Evolutionary conservation across 345 rosid species (phyloP), one percentile per base, ranked within the genome.

Genomic region (Cardamine chenopodiifolia): DNA sequence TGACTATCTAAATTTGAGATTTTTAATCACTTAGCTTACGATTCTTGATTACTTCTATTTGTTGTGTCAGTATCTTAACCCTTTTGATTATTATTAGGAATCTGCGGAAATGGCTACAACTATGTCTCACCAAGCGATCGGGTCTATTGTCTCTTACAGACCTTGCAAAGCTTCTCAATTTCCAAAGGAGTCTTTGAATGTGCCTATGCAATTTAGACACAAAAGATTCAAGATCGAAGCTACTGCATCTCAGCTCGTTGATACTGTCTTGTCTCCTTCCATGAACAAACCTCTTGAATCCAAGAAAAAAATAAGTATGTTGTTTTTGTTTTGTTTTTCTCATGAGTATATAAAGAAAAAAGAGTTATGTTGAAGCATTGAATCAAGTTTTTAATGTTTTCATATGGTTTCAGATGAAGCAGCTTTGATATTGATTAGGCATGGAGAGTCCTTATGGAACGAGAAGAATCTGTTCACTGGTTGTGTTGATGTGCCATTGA

Each of bases 371-470:
- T 3, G n/a, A 19, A 64, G 12, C 39, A 50, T 20, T 59, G 20
- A 68, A 10, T 59, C 11, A 50, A 60, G 23, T 50, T 19, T 31
- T 48, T 23, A n/a, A n/a, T n/a, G n/a, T n/a, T 34, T 56, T 20
- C 32, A 32, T 61, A 3, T 70, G 31, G 9, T 37, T 58, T 6
- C 28, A 96, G 99, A 82, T 72, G 97, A 96, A 79, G 91, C 87
- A 14, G 86, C 99, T 61, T 74, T 96, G 83, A 96, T 96, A 73
- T 85, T 96, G 76, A 79, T 96, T 72, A 85, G 98, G 64, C 98
- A 96, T 56, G 99, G 99, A n/a, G 99, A 92, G 72, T 96, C 99
- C 18, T 82, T 92, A 65, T 96, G 99, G 99, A 95, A 95, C 58
- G 97, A 92, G 82, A 92, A 92, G 91, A 95, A 95, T 83, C 84